A percentile compares a stretch with the other conserved stretches of the same genome.
These are phyloP conservation scores for Chenopodium berlandieri DNA, from an alignment of 148 eudicot genomes.

Conservation along the genomic window DNA sequence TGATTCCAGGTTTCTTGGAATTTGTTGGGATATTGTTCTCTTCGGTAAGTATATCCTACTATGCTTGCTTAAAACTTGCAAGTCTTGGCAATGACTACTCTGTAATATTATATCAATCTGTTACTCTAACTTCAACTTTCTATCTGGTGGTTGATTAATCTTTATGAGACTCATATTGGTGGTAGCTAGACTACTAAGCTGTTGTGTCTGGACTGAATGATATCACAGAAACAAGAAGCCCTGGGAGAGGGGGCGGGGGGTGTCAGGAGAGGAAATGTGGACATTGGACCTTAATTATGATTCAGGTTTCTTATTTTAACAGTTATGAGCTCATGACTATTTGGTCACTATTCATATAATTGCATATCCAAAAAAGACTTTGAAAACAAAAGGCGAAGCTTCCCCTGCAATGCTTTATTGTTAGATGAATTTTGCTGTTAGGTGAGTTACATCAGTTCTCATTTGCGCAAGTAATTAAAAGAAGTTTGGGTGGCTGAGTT, in stretches of 20 bases:
- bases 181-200: not conserved
- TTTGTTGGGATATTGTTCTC: constrained; percentile 75
- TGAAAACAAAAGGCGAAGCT: not conserved
- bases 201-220: not conserved
- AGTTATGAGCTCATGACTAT: no score
- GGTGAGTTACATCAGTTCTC: not conserved
- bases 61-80: not conserved
- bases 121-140: no score
- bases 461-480: not conserved
- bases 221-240: not conserved
- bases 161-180: no score
- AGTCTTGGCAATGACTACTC: not conserved
- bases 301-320: no score
- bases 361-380: not conserved
- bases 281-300: no score
- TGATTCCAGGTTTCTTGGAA: constrained; percentile 69
- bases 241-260: no score
- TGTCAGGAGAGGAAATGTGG: no score
- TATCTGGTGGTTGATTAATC: no score
- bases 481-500: not conserved
- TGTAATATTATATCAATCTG: not conserved
- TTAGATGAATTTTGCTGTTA: not conserved
- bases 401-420: not conserved
- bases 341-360: not conserved
- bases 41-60: constrained; percentile 52